Conservation (phyloP, 1,139 yeast species). For the Pichia sp. region DNA sequence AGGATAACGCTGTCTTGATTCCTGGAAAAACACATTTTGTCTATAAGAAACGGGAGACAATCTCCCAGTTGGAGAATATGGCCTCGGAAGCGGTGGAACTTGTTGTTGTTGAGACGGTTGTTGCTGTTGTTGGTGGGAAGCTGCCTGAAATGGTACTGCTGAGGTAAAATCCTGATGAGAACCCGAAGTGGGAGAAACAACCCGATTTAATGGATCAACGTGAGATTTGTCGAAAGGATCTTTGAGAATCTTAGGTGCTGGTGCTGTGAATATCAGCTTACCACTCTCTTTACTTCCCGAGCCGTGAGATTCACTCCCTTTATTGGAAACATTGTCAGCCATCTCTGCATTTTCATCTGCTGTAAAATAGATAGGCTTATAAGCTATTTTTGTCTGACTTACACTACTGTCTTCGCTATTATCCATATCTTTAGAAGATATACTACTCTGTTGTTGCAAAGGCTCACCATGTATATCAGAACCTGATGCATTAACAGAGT, state of each 20-base stretch:
- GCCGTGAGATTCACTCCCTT: neutral
- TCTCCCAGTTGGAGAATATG: constrained; percentile 12
- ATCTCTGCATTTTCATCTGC: neutral
- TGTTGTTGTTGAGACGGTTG: neutral
- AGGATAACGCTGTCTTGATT: constrained; percentile 33
- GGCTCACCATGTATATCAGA: neutral
- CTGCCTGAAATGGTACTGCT: neutral
- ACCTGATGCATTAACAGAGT: neutral
- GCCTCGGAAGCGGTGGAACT: neutral
- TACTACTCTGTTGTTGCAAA: neutral
- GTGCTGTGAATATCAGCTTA: neutral
- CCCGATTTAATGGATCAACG: neutral
- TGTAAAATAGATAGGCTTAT: constrained; percentile 1
- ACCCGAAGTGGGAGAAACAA: constrained; percentile 1
- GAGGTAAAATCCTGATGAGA: neutral
- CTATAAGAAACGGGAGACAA: constrained; percentile 16
- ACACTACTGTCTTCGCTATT: neutral
- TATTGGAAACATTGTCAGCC: neutral
- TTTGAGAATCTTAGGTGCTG: constrained; percentile 1
- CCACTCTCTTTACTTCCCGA: neutral
- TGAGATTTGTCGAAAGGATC: constrained; percentile 5
- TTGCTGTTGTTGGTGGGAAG: neutral
- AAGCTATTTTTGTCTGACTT: neutral
- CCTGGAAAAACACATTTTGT: constrained; percentile 16
- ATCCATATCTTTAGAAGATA: neutral